A percentile compares a stretch with the other conserved stretches of the same genome.
Conservation (phyloP, 305 asterid species). For the Fraxinus ornus region DNA sequence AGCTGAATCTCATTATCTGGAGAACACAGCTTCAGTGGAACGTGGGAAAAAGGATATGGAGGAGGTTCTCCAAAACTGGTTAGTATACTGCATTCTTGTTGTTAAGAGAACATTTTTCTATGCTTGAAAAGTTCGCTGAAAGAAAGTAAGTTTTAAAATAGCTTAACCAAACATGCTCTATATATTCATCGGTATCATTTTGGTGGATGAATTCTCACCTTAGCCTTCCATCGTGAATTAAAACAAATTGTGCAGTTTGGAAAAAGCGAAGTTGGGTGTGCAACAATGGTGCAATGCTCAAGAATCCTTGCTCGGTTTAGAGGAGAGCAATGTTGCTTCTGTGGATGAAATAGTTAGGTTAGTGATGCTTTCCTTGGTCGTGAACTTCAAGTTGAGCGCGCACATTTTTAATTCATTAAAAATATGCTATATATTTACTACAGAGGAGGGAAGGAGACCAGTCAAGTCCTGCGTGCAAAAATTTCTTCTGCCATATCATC, state of each 20-base stretch:
- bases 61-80: slow-evolving; percentile 62
- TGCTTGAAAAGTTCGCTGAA: slow-evolving; percentile 27
- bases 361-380: not conserved
- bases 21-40: slow-evolving; percentile 57
- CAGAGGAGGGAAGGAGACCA: slow-evolving; percentile 57
- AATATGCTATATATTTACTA: not conserved
- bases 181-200: not conserved
- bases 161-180: not conserved
- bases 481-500: slow-evolving; percentile 56
- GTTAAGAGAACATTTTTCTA: slow-evolving; percentile 9
- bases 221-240: not conserved
- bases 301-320: slow-evolving; percentile 63
- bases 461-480: slow-evolving; percentile 42
- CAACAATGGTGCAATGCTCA: slow-evolving; percentile 87
- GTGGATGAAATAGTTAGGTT: slow-evolving; percentile 39
- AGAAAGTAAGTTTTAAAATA: not conserved
- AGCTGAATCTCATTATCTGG: slow-evolving; percentile 45
- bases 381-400: not conserved
- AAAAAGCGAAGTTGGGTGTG: slow-evolving; percentile 79
- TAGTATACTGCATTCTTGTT: slow-evolving; percentile 2
- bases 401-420: not conserved
- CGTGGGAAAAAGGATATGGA: slow-evolving; percentile 51
- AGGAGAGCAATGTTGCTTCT: slow-evolving; percentile 47
- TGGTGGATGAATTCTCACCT: not conserved
- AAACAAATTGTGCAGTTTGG: slow-evolving; percentile 55